Evolutionary conservation across 305 asterid genomes (phyloP), one percentile per base, ranked within the genome.

Genomic region (Fraxinus paxiana): DNA sequence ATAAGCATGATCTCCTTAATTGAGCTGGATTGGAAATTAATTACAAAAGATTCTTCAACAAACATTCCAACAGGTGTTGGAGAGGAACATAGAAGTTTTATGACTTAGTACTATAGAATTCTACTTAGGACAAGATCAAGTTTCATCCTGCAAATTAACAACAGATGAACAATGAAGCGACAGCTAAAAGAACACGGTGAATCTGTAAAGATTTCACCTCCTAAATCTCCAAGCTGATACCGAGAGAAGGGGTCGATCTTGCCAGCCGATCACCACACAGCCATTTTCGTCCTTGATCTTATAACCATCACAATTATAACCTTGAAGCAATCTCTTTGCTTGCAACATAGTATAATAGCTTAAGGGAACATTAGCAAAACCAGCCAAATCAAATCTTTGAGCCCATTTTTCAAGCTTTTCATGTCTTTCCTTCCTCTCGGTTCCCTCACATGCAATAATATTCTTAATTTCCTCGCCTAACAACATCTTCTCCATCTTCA

Each of bases 401-500:
- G 63, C 87, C 99, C 99, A 95, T 77, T 87, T 95, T 34, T 95
- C 99, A 7, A 92, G 92, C 82, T 88, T 92, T 73, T 95, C 99
- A 34, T 93, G 98, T 75, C 99, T 90, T 80, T 92, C 91, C 73
- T 81, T 92, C 85, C 99, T 87, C 80, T 93, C 99, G 0, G 56
- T 70, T 13, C 99, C 99, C 86, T 95, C 98, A 75, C 98, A 95
- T 0, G 97, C 96, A 70, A 95, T 89, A 0, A 95, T 88, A 84
- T 93, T 89, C 92, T 93, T 95, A 17, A 95, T 92, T 90, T 95
- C 99, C 92, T 93, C 94, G 0, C 99, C 97, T 2, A 95, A 85
- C 33, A 94, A 5, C 95, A 90, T 82, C 84, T 92, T 94, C 93
- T 95, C 99, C 83, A 92, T 87, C 88, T 86, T 95, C 82, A 89